Conservation (phyloP, 169 alveolate species). For the Cryptosporidium ryanae region DNA sequence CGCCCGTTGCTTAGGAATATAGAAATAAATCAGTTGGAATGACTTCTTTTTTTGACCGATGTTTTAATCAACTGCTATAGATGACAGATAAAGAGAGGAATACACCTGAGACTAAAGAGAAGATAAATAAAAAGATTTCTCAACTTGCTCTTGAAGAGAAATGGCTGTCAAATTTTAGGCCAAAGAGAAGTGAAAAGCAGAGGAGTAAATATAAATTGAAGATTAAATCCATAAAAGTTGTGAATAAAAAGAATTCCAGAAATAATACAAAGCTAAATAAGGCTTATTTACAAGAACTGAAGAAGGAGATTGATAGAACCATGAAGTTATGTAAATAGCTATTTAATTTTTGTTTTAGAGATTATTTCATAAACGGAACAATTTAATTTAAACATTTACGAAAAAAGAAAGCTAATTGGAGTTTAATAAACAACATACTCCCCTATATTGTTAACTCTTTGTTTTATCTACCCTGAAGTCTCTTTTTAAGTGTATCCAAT, state of each 20-base stretch:
- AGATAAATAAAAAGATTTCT: constrained; percentile 26
- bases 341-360: neutral
- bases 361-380: too few relatives aligned
- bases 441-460: too few relatives aligned
- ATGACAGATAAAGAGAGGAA: constrained; percentile 16
- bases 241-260: neutral
- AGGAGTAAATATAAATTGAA: constrained; percentile 6
- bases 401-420: neutral
- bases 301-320: constrained; percentile 38
- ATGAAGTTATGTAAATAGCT: constrained; percentile 10
- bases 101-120: constrained; percentile 7
- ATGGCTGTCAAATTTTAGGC: constrained; percentile 41
- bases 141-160: constrained; percentile 26
- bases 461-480: too few relatives aligned
- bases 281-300: neutral
- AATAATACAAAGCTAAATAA: constrained; percentile 3
- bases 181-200: constrained; percentile 49
- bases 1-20: too few relatives aligned
- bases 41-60: too few relatives aligned
- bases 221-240: constrained; percentile 11
- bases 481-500: too few relatives aligned
- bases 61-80: too few relatives aligned
- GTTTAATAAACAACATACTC: too few relatives aligned
- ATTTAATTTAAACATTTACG: neutral
- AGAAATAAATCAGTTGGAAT: too few relatives aligned